These are phyloP conservation scores for Cardiospermum halicacabum DNA, from an alignment of 345 rosid genomes.

Conservation along the genomic window DNA sequence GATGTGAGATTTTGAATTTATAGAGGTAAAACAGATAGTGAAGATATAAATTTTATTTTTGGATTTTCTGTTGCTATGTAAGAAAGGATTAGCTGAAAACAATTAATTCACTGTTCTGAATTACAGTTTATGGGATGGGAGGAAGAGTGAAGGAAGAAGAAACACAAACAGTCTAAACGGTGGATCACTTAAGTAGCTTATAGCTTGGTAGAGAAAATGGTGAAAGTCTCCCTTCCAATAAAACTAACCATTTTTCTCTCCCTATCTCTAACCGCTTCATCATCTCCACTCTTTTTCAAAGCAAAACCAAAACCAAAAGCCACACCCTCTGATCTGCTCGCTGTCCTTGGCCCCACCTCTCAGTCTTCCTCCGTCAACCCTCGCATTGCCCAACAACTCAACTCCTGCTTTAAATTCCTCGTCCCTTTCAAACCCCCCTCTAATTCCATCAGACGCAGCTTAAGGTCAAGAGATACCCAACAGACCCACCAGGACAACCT, in stretches of 20 bases:
- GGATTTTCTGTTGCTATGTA: too few relatives aligned
- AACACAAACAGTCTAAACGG: too few relatives aligned
- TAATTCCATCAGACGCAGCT: too few relatives aligned
- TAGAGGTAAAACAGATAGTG: too few relatives aligned
- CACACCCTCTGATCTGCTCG: conserved; percentile 64
- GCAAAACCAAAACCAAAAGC: conserved; percentile 47
- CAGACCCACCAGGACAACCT: conserved; percentile 46
- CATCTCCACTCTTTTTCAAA: conserved; percentile 15
- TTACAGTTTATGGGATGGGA: too few relatives aligned
- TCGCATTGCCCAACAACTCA: conserved; percentile 44
- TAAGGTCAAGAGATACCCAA: conserved; percentile 9
- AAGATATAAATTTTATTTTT: too few relatives aligned
- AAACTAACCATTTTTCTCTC: conserved; percentile 51
- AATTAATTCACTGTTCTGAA: too few relatives aligned
- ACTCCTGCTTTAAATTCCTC: conserved; percentile 69
- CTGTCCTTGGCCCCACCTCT: conserved; percentile 52
- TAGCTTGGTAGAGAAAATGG: conserved; percentile 33
- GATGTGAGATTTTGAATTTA: too few relatives aligned
- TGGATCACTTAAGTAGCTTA: too few relatives aligned
- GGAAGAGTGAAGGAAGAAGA: too few relatives aligned
- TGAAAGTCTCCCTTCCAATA: conserved; percentile 23
- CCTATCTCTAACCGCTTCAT: conserved; percentile 44
- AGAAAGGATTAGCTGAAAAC: too few relatives aligned
- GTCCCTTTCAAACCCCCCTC: conserved; percentile 54
- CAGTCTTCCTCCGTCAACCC: conserved; percentile 50